Base-by-base conservation (phyloP, 805 yeast species). In the Ascoidea tarda region DNA sequence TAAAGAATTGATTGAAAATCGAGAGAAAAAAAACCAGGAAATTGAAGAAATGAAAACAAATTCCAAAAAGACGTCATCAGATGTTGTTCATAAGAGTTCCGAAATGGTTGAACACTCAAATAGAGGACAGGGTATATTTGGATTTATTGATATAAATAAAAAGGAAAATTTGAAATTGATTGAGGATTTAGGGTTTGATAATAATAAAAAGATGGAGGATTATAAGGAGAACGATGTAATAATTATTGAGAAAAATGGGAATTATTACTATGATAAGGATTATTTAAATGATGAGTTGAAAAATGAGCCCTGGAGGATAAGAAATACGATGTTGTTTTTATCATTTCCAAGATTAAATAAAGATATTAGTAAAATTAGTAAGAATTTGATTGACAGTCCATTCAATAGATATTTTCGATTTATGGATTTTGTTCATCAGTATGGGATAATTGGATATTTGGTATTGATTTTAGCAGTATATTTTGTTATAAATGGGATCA, bases 221-320 rank as follows among this genome's bases (percentile, higher is more conserved):
- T 73, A 68, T 56, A 55, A 63, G 6, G 61, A 66, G 2, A 91
- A 90, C 5, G 87, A 84, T 61, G 69, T 78, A 0, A 59, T 85
- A 1, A 63, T 85, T 2, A 65, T 82, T 42, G 75, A 68, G 62
- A 69, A 64, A 56, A 56, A 53, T 56, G 72, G 69, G 58, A 68
- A 57, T 51, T 59, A 64, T 54, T 72, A 60, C 54, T 69, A 67
- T 55, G 69, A 66, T 46, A 54, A 49, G 1, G 69, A 66, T 55
- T 52, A 66, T 4, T 52, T 54, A 32, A 84, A 82, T 0, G 55
- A 60, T 0, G 50, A 53, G 14, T 62, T 79, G 52, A 64, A 53
- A 4, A 65, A 68, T 50, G 65, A 65, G 6, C 60, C 65, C 4
- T 57, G 57, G 49, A 53, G 66, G 47, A 61, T 71, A 49, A 61